phyloP scores from a whole-genome alignment of 2,329 filamentous ascomycete species.

The Chaetomium sp. region DNA sequence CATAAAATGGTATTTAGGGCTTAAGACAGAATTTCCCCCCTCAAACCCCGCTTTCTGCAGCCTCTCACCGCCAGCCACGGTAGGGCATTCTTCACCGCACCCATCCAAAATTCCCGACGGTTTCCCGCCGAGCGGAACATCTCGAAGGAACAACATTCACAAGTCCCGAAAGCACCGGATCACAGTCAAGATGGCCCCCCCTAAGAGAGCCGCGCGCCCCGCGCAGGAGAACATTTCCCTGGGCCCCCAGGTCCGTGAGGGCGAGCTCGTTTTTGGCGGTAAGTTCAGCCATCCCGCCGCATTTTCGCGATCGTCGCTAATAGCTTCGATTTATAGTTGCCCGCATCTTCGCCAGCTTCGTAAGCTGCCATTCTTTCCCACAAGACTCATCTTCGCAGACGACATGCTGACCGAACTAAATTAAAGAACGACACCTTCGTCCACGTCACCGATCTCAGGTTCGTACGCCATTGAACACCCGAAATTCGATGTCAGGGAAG shows the following conservation, averaged over 20 bases:
- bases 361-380: constrained; percentile 1
- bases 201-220: constrained; percentile 81
- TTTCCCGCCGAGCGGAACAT: constrained; percentile 16
- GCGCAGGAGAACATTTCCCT: constrained; percentile 97
- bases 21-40: constrained; percentile 15
- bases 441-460: constrained; percentile 98
- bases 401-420: constrained; percentile 3
- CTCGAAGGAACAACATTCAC: constrained; percentile 25
- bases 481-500: constrained; percentile 5
- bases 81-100: constrained; percentile 23
- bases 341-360: constrained; percentile 92
- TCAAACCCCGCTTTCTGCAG: constrained; percentile 18
- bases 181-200: constrained; percentile 66
- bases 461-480: constrained; percentile 36
- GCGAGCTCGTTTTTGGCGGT: constrained; percentile 91
- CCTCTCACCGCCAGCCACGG: constrained; percentile 21
- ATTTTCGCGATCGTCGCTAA: constrained; percentile 1
- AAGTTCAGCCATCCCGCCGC: not conserved
- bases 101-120: constrained; percentile 19
- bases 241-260: constrained; percentile 81
- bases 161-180: constrained; percentile 22
- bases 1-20: constrained; percentile 24
- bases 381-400: not conserved
- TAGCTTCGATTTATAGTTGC: constrained; percentile 46
- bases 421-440: constrained; percentile 74